These are phyloP conservation scores for Gymnopilus junonius DNA, from an alignment of 768 basidiomycete genomes.

Conservation along the genomic window DNA sequence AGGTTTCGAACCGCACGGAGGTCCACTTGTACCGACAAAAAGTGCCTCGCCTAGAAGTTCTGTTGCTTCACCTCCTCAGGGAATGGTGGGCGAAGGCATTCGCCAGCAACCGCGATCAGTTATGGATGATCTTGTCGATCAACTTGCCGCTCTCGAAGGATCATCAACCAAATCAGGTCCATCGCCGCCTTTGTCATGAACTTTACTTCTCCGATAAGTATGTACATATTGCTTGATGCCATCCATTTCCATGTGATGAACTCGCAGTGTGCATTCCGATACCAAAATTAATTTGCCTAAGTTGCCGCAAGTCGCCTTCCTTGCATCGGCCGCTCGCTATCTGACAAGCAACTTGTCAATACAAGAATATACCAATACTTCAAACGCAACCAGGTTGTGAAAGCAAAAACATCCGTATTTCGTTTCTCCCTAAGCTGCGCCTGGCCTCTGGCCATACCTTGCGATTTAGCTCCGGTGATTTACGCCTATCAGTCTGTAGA, in stretches of 20 bases:
- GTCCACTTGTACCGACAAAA: slow-evolving; percentile 60
- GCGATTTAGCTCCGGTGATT: not conserved
- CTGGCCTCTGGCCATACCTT: not conserved
- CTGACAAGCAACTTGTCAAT: too few species aligned
- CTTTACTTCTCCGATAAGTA: not conserved
- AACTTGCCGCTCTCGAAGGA: slow-evolving; percentile 69
- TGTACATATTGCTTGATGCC: too few species aligned
- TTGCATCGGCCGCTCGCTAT: too few species aligned
- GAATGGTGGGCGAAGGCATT: not conserved
- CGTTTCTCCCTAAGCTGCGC: too few species aligned
- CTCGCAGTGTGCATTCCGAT: not conserved
- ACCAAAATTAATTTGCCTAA: not conserved
- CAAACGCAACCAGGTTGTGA: too few species aligned
- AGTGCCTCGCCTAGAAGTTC: slow-evolving; percentile 6
- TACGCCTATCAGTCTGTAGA: too few species aligned
- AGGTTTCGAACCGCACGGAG: slow-evolving; percentile 73
- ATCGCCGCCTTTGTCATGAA: slow-evolving; percentile 3
- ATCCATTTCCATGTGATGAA: not conserved
- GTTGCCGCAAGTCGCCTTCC: not conserved
- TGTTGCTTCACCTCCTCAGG: not conserved
- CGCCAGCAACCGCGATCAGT: slow-evolving; percentile 48
- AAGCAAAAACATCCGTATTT: too few species aligned
- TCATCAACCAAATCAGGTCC: slow-evolving; percentile 4
- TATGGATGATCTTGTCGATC: slow-evolving; percentile 85
- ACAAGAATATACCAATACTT: too few species aligned